Evolutionary conservation across 805 yeast species (phyloP), one percentile per base, ranked within the genome.

Genomic region (Clavispora fructus): DNA sequence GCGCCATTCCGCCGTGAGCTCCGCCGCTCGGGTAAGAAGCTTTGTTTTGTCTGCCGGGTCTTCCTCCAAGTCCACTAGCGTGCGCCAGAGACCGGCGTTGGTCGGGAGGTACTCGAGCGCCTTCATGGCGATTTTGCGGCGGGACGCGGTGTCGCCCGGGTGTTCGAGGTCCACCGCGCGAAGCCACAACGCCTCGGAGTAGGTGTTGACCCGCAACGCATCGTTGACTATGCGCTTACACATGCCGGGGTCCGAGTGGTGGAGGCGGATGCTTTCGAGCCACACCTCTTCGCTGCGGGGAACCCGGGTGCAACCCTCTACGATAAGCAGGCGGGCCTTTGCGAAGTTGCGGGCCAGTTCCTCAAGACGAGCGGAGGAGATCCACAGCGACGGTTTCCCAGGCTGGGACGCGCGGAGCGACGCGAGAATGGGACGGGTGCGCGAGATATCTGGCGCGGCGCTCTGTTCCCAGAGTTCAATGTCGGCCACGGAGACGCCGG

Each of bases 361-460:
- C 58, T 92, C 98, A 9, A 89, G 60, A 40, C 88, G 66, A 0
- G 96, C 95, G 41, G 89, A 79, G 0, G 95, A 88, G 19, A 92
- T 85, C 96, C 96, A 92, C 5, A 85, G 87, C 41, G 78, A 78
- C 0, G 95, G 78, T 47, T 82, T 83, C 37, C 67, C 64, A 0
- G 97, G 96, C 55, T 87, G 85, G 0, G 88, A 68, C 52, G 77
- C 79, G 31, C 95, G 73, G 52, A 87, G 74, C 3, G 89, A 82
- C n/a, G 77, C 68, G 40, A 91, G 71, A 8, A 89, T 68, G 2
- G 72, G 58, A 32, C 94, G 67, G 32, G 83, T 79, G 49, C 78
- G 80, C 39, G 69, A 68, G 3, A 82, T 63, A 51, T 87, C 91
- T 29, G 30, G 37, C 19, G 50, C 51, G 27, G 43, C 40, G 33